A percentile compares a stretch with the other conserved stretches of the same genome.
Conservation (phyloP, 768 basidiomycete genomes). For the Lentinula edodes region DNA sequence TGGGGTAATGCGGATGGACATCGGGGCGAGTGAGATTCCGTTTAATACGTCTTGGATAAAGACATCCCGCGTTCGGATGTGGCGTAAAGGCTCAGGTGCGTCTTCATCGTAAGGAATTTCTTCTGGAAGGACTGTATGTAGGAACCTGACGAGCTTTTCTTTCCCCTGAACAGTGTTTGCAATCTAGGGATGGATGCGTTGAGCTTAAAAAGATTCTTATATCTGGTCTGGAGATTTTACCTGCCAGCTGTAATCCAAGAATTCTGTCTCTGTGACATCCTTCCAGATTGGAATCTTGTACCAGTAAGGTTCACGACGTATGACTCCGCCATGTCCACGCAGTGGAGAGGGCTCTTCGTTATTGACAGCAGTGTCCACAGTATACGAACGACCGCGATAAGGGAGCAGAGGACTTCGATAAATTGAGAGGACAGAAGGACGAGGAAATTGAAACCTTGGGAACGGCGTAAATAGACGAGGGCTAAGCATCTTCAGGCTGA, state of each 20-base stretch:
- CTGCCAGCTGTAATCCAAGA: background rate
- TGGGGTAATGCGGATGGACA: background rate
- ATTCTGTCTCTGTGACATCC: background rate
- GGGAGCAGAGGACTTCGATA: background rate
- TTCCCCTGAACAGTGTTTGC: conserved; percentile 14
- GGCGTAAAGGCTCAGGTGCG: background rate
- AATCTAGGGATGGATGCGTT: conserved; percentile 1
- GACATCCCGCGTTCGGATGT: background rate
- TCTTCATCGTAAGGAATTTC: background rate
- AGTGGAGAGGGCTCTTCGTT: background rate
- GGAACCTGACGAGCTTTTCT: conserved; percentile 10
- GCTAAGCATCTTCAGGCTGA: too few relatives aligned
- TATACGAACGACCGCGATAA: background rate
- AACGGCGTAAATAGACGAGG: too few relatives aligned
- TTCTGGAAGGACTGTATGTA: conserved; percentile 7
- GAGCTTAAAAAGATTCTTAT: background rate
- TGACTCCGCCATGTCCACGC: background rate
- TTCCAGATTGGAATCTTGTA: background rate
- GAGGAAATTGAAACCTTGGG: too few relatives aligned
- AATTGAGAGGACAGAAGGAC: too few relatives aligned
- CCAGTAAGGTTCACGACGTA: background rate
- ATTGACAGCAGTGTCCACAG: background rate
- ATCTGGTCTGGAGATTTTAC: background rate
- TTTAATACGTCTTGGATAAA: background rate
- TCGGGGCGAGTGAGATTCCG: background rate